Conservation (phyloP, 176 grass and related monocot genomes). For the Cenchrus fungigraminus region DNA sequence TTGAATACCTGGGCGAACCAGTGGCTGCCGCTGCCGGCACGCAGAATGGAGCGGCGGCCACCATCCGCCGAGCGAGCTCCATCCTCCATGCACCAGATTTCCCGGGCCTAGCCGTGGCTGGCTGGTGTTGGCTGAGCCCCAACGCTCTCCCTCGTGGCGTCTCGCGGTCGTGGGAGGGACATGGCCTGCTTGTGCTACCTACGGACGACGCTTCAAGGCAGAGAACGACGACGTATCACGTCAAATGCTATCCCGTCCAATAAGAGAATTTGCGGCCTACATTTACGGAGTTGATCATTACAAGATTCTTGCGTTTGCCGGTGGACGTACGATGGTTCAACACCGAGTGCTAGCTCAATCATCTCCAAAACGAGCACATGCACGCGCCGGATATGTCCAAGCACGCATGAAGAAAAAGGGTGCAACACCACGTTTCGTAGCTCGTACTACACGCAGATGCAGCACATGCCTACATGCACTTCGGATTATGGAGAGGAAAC, state of each 20-base stretch:
- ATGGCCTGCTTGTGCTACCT: not conserved
- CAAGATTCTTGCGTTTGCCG: not conserved
- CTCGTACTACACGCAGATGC: not conserved
- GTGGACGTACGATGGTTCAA: slow-evolving; percentile 32
- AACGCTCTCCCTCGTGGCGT: not conserved
- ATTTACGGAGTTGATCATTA: not conserved
- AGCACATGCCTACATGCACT: not conserved
- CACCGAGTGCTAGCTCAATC: not conserved
- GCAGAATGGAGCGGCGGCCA: not conserved
- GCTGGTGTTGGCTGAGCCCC: not conserved
- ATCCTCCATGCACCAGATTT: slow-evolving; percentile 23
- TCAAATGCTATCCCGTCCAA: not conserved
- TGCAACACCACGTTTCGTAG: slow-evolving; percentile 26
- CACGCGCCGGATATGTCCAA: not conserved
- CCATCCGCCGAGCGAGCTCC: not conserved
- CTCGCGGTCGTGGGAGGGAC: not conserved
- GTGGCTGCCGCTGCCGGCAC: not conserved
- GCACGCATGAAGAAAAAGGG: not conserved
- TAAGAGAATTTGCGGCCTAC: not conserved
- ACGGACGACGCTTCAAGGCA: no score
- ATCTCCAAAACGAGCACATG: not conserved
- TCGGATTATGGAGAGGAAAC: no score
- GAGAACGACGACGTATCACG: not conserved
- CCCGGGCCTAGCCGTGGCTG: not conserved
- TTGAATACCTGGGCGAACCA: not conserved